Base-by-base conservation (phyloP, 805 yeast species). In the Tetrapisispora iriomotensis region DNA sequence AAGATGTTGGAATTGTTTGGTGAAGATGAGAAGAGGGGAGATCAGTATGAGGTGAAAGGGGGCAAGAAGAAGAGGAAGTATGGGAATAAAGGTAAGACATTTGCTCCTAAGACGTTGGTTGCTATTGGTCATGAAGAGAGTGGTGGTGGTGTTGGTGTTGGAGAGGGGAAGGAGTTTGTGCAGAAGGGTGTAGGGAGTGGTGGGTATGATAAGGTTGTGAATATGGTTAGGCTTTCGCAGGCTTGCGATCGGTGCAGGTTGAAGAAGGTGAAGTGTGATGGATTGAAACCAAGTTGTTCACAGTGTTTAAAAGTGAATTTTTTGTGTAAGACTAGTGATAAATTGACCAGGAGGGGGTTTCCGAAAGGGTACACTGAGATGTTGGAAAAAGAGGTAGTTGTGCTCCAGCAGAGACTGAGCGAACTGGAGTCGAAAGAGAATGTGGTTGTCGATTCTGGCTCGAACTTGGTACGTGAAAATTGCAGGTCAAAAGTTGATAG, bases 201-300 rank as follows among this genome's bases (percentile, higher is more conserved):
- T 14, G 9, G 18, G 15, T 29, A 29, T 22, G 90, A 44, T 78
- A 79, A 2, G 9, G 15, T 15, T 12, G 24, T 24, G 9, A 33
- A 33, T 23, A n/a, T n/a, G n/a, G 21, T 33, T 8, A 27, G 38
- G 18, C 30, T 30, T 20, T 72, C 82, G 1, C 92, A 82, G 57
- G 92, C 92, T 2, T 82, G 94, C 61, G 92, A 82, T 56, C 64
- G 96, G 37, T 87, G 95, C 54, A 66, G 95, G 27, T 41, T 59
- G 21, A 60, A 60, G 38, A 60, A 60, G 39, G 55, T 56, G 6
- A 53, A 56, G 36, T 60, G 64, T 44, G 90, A 82, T 49, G 92
- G 92, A 1, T 71, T 73, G 41, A 51, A 70, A 22, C 60, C 60
- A 9, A 44, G 37, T 25, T 82, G 94, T 54, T 66, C 76, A 27